Base-by-base conservation (phyloP, 2,329 filamentous ascomycete genomes). In the Aspergillus sclerotialis region DNA sequence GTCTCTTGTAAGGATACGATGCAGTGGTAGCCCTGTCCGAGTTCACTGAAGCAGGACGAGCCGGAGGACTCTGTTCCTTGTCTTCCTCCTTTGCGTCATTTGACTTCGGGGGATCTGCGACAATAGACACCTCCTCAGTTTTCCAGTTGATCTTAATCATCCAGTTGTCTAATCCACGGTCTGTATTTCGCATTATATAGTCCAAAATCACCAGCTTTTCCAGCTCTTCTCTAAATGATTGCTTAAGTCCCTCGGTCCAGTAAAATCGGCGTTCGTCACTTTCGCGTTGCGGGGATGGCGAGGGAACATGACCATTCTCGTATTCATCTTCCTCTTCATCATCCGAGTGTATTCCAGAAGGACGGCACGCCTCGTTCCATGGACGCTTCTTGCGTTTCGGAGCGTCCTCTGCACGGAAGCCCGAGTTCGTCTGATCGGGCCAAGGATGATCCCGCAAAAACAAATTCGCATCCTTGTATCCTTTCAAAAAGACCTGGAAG, bases 171-270 rank as follows among this genome's bases (percentile, higher is more conserved):
- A 95, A 70, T 2, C 92, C 92, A 63, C 92, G 78, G 59, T 98
- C 92, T 2, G 92, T 98, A 56, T 98, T 98, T 38, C 92, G 79
- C 92, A 98, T 98, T 44, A 98, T 94, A 58, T 98, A 98, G 63
- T 98, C 92, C 45, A 98, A 64, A 52, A 98, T 94, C 14, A 98
- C 93, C 6, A 98, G 71, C 62, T 95, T 96, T 65, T 98, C 92
- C 30, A 98, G 72, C 64, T 96, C 85, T 60, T 98, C 92, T 24
- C 92, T 73, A 57, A 98, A 94, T 0, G 86, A 84, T 59, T 94
- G 86, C 56, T 96, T 93, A 29, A 98, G 63, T 5, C 72, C 67
- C 33, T 93, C 84, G 1, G 87, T 94, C 92, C 92, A 98, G 39
- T 82, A 76, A 45, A 92, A 93, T 25, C 69, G 65, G 30, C 62